Percentiles rank a stretch among this genome's conserved stretches.
These are phyloP conservation scores for Huntiella bhutanensis DNA, from an alignment of 2,329 filamentous ascomycete species.

Conservation along the genomic window DNA sequence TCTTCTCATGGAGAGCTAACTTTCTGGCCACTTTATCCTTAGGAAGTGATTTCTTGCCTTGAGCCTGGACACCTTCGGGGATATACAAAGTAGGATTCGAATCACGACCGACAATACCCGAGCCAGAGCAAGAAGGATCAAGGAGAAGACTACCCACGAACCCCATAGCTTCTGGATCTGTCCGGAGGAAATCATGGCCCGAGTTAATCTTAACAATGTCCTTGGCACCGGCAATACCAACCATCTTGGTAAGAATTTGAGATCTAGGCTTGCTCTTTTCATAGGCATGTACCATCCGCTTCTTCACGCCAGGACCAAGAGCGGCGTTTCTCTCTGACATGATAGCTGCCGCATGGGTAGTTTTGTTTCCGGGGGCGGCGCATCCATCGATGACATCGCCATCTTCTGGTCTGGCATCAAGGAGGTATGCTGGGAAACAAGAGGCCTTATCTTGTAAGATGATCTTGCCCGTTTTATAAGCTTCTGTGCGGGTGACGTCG, in stretches of 20 bases:
- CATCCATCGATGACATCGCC: constrained; percentile 83
- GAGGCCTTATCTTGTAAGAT: constrained; percentile 95
- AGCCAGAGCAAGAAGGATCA: constrained; percentile 90
- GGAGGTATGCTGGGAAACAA: constrained; percentile 81
- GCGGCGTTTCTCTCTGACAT: constrained; percentile 27
- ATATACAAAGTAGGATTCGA: constrained; percentile 53
- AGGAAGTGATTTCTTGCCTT: not conserved
- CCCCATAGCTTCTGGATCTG: constrained; percentile 40
- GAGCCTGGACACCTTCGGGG: constrained; percentile 17
- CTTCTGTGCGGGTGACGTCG: constrained; percentile 52
- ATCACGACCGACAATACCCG: constrained; percentile 80
- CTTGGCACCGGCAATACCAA: constrained; percentile 54
- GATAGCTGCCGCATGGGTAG: constrained; percentile 75
- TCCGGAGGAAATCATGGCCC: constrained; percentile 64
- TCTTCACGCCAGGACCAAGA: constrained; percentile 16
- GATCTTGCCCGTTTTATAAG: constrained; percentile 58
- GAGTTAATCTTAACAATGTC: constrained; percentile 46
- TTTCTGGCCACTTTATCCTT: not conserved
- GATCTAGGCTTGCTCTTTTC: constrained; percentile 58
- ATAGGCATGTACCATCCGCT: constrained; percentile 50
- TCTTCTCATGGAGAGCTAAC: not conserved
- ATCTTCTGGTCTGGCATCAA: constrained; percentile 46
- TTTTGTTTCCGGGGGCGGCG: constrained; percentile 92
- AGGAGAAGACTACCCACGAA: constrained; percentile 61
- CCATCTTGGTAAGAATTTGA: constrained; percentile 67